Evolutionary conservation across 2,329 filamentous ascomycete species (phyloP).

Genomic region (Aschersonia sp.): DNA sequence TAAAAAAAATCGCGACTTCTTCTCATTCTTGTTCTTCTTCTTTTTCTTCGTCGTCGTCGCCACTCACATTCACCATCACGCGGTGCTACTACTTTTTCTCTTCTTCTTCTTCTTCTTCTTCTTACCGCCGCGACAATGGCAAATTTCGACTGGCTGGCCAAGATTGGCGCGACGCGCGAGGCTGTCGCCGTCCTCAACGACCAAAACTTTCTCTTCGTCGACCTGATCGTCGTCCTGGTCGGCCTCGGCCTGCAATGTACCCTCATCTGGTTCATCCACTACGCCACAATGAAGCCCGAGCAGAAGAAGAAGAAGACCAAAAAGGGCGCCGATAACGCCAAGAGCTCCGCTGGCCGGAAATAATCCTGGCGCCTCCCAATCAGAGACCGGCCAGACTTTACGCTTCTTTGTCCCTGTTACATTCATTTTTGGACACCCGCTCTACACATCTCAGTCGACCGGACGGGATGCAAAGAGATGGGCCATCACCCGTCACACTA

Average conservation of each 20-base stretch:
- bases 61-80: too few species aligned
- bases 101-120: background rate
- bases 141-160: constrained; percentile 41
- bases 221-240: constrained; percentile 39
- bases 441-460: too few species aligned
- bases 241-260: constrained; percentile 28
- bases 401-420: too few species aligned
- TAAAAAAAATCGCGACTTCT: background rate
- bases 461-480: too few species aligned
- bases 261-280: constrained; percentile 44
- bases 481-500: too few species aligned
- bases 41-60: background rate
- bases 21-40: background rate
- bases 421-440: too few species aligned
- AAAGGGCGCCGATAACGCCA: constrained; percentile 3
- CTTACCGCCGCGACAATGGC: constrained; percentile 18
- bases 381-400: too few species aligned
- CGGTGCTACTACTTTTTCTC: background rate
- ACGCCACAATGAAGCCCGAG: constrained; percentile 44
- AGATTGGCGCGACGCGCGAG: constrained; percentile 41
- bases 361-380: too few species aligned
- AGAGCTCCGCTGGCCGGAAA: background rate
- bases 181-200: constrained; percentile 46
- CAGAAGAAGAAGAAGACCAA: constrained; percentile 36
- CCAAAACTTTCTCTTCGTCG: constrained; percentile 43